Evolutionary conservation across 768 basidiomycete genomes (phyloP).

Genomic region (Panus rudis): DNA sequence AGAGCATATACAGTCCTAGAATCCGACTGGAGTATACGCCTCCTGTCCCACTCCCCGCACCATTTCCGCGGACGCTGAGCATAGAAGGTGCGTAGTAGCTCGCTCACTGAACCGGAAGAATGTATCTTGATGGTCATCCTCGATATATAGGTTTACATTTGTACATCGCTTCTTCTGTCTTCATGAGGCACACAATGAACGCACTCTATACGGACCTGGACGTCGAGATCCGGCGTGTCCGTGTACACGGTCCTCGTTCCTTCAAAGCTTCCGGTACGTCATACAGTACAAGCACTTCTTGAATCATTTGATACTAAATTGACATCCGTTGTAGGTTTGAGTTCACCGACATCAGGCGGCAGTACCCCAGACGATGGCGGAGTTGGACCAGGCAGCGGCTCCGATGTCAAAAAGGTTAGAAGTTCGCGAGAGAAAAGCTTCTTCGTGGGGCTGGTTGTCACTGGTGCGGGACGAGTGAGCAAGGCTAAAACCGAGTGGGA

Average conservation of each 20-base stretch:
- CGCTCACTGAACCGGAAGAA: not conserved
- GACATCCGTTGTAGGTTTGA: not conserved
- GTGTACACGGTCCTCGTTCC: conserved; percentile 19
- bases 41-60: conserved; percentile 54
- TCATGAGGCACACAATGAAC: conserved; percentile 68
- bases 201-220: conserved; percentile 63
- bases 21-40: conserved; percentile 64
- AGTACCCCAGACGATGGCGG: too few relatives aligned
- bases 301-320: not conserved
- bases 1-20: conserved; percentile 55
- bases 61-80: conserved; percentile 62
- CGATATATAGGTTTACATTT: conserved; percentile 50
- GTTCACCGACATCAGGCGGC: not conserved
- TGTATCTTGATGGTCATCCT: conserved; percentile 4
- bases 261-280: conserved; percentile 7
- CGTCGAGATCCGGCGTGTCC: conserved; percentile 48
- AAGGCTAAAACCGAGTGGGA: conserved; percentile 63
- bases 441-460: conserved; percentile 45
- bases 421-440: conserved; percentile 43
- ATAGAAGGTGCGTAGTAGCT: conserved; percentile 52
- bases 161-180: conserved; percentile 63
- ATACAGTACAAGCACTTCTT: not conserved
- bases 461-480: conserved; percentile 57
- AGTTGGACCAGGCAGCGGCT: too few relatives aligned
- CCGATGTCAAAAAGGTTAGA: not conserved